Conservation (phyloP, 306 rosid genomes). For the Morella rubra region DNA sequence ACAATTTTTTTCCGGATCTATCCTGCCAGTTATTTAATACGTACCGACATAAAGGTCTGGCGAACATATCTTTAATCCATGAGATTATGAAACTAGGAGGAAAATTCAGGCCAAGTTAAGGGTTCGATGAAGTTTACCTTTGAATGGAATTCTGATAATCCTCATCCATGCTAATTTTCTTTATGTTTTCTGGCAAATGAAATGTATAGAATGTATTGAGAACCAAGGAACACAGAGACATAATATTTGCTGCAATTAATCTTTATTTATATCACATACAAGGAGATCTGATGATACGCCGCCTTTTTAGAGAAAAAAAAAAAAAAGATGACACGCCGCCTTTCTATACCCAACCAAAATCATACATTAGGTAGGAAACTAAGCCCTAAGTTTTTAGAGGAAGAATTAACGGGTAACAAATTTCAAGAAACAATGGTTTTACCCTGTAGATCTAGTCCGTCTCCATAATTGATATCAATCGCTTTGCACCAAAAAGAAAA, state of each 20-base stretch:
- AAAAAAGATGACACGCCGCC: background rate
- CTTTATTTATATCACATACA: background rate
- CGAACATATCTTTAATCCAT: background rate
- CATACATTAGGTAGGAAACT: background rate
- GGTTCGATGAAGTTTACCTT: background rate
- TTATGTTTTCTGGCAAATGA: background rate
- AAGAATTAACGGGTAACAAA: background rate
- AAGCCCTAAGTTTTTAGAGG: background rate
- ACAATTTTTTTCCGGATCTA: no score
- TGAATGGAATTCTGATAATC: background rate
- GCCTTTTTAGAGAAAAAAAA: no score
- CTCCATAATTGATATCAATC: no score
- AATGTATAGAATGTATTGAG: background rate
- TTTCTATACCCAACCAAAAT: no score
- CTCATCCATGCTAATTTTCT: background rate
- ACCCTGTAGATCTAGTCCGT: no score
- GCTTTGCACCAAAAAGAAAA: no score
- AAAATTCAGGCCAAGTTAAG: background rate
- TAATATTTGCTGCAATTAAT: background rate
- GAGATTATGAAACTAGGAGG: background rate
- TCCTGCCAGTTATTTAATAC: no score
- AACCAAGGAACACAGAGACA: background rate
- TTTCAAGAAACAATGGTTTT: background rate
- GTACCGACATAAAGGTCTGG: background rate
- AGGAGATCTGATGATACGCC: background rate